A percentile compares a stretch with the other conserved stretches of the same genome.
Conservation (phyloP, 768 basidiomycete species). For the Xerocomellus intermedius region DNA sequence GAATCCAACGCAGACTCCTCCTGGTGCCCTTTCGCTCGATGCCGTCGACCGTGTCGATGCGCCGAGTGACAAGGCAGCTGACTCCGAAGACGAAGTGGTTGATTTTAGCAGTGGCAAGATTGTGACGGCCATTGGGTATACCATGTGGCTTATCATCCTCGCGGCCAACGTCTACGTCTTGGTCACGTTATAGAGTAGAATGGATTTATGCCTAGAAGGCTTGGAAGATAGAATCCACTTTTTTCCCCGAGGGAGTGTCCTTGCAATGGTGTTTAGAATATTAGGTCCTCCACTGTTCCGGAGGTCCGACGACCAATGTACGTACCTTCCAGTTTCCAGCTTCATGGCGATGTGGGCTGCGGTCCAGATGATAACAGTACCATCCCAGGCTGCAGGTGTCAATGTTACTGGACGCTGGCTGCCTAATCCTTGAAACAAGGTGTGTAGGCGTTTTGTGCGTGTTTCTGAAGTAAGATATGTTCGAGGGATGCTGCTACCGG, state of each 20-base stretch:
- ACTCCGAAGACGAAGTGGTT: conserved; percentile 39
- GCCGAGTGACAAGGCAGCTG: conserved; percentile 1
- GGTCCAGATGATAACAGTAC: too few relatives aligned
- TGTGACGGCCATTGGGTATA: conserved; percentile 47
- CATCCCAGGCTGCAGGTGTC: too few relatives aligned
- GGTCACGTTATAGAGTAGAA: conserved; percentile 41
- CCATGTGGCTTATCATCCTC: conserved; percentile 64
- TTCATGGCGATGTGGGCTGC: too few relatives aligned
- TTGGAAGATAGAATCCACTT: background rate
- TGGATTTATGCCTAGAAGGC: background rate
- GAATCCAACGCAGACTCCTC: background rate
- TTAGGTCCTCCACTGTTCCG: too few relatives aligned
- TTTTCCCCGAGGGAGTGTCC: background rate
- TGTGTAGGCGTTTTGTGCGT: too few relatives aligned
- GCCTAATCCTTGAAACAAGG: too few relatives aligned
- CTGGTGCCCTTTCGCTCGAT: background rate
- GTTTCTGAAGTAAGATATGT: too few relatives aligned
- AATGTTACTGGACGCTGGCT: too few relatives aligned
- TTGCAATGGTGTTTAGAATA: too few relatives aligned
- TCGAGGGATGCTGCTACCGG: too few relatives aligned
- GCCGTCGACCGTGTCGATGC: background rate
- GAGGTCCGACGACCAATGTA: too few relatives aligned
- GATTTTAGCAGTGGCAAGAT: conserved; percentile 65
- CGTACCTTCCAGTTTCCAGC: too few relatives aligned
- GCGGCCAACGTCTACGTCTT: conserved; percentile 79